phyloP scores from a whole-genome alignment of 2,329 filamentous ascomycete species.

The Alternaria sp. region DNA sequence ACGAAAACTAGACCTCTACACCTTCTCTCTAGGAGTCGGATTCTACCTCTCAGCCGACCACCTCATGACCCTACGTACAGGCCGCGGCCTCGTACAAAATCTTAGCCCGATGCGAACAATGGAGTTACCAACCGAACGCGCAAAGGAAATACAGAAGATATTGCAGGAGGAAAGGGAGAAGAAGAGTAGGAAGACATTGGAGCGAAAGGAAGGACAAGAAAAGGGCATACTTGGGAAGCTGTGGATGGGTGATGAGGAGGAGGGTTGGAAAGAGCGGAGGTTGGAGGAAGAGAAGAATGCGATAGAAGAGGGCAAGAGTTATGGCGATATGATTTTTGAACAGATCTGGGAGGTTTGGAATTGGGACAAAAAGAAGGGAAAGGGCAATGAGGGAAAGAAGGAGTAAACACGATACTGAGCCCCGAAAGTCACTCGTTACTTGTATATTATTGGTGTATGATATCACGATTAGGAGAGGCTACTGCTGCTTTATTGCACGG shows the following conservation, averaged over 20 bases:
- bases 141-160: slow-evolving; percentile 43
- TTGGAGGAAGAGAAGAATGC: slow-evolving; percentile 57
- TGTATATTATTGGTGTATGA: slow-evolving; percentile 12
- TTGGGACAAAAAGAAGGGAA: slow-evolving; percentile 52
- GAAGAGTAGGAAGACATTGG: slow-evolving; percentile 45
- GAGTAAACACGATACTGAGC: slow-evolving; percentile 19
- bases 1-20: slow-evolving; percentile 69
- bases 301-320: slow-evolving; percentile 52
- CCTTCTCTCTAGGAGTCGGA: slow-evolving; percentile 60
- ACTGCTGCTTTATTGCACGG: neutral
- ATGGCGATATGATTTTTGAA: slow-evolving; percentile 55
- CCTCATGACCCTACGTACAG: slow-evolving; percentile 54
- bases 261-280: slow-evolving; percentile 57
- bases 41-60: slow-evolving; percentile 62
- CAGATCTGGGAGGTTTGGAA: slow-evolving; percentile 60
- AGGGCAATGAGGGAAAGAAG: slow-evolving; percentile 30
- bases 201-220: slow-evolving; percentile 29
- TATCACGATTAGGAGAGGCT: slow-evolving; percentile 1
- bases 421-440: neutral
- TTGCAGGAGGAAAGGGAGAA: slow-evolving; percentile 53
- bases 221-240: slow-evolving; percentile 45
- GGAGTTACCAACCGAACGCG: slow-evolving; percentile 51
- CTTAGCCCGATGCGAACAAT: slow-evolving; percentile 28
- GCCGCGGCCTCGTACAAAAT: slow-evolving; percentile 50
- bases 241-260: slow-evolving; percentile 54